Conservation (phyloP, 1,139 yeast species). For the Geotrichum cucujoidarum region DNA sequence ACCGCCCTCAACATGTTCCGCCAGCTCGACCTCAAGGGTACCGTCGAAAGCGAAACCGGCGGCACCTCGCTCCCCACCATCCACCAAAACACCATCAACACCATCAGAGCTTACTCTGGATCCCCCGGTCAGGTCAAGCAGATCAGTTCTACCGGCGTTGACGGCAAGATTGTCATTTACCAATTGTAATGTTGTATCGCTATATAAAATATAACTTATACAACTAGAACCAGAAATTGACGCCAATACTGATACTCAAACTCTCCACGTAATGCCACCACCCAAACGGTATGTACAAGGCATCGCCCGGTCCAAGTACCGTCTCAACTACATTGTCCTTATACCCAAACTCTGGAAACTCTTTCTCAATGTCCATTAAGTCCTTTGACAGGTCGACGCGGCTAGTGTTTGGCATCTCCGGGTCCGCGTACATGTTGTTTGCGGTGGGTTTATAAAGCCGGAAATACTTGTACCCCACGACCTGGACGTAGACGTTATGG, state of each 20-base stretch:
- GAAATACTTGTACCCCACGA: slow-evolving; percentile 30
- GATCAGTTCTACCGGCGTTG: slow-evolving; percentile 75
- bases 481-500: slow-evolving; percentile 28
- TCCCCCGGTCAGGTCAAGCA: slow-evolving; percentile 44
- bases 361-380: slow-evolving; percentile 17
- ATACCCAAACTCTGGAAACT: slow-evolving; percentile 27
- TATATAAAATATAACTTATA: neutral
- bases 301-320: slow-evolving; percentile 30
- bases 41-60: slow-evolving; percentile 48
- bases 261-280: slow-evolving; percentile 33
- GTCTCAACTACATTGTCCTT: slow-evolving; percentile 24
- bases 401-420: slow-evolving; percentile 26
- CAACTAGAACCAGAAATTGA: slow-evolving; percentile 29
- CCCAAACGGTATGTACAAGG: slow-evolving; percentile 27
- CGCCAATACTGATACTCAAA: slow-evolving; percentile 24
- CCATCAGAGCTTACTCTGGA: slow-evolving; percentile 48
- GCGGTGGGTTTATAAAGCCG: slow-evolving; percentile 23
- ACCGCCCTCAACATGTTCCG: slow-evolving; percentile 93
- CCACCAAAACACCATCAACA: slow-evolving; percentile 87
- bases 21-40: slow-evolving; percentile 92
- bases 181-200: slow-evolving; percentile 8
- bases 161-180: slow-evolving; percentile 80
- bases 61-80: slow-evolving; percentile 62
- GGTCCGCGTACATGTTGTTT: slow-evolving; percentile 20
- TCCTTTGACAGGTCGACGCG: slow-evolving; percentile 22